Evolutionary conservation across 495 filamentous ascomycete genomes (phyloP).

Genomic region (Penicillium paxilli): DNA sequence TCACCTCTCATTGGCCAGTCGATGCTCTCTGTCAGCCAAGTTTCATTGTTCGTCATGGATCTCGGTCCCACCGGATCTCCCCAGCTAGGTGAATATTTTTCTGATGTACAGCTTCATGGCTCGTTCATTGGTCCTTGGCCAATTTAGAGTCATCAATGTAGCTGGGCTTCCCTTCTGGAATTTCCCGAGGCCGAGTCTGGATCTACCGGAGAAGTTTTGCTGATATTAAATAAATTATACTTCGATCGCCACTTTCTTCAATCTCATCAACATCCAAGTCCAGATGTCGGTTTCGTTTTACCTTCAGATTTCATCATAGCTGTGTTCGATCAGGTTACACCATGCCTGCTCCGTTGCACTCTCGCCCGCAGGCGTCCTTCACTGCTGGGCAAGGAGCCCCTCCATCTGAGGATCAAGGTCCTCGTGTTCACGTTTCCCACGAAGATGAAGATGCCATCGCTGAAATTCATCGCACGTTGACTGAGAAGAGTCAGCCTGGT

Average conservation of each 20-base stretch:
- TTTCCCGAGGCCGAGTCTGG: neutral
- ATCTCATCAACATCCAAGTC: conserved; percentile 11
- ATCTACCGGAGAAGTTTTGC: neutral
- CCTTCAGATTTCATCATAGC: neutral
- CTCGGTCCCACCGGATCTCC: conserved; percentile 7
- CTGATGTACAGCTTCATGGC: neutral
- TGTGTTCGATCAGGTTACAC: conserved; percentile 6
- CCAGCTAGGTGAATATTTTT: neutral
- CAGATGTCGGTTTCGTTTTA: neutral
- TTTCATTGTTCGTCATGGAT: neutral
- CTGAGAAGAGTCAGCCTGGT: conserved; percentile 14
- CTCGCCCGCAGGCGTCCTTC: conserved; percentile 26
- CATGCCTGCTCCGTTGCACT: conserved; percentile 35
- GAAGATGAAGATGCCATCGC: conserved; percentile 37
- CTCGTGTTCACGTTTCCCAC: conserved; percentile 32
- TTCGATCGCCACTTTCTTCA: neutral
- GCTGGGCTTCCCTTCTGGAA: conserved; percentile 33
- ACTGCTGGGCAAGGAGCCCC: conserved; percentile 20
- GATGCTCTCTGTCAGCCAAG: neutral
- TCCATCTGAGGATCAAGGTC: conserved; percentile 15
- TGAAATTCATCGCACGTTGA: conserved; percentile 36
- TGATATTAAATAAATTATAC: conserved; percentile 15
- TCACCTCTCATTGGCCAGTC: neutral
- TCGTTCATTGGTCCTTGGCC: conserved; percentile 1
- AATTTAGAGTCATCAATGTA: conserved; percentile 9